Evolutionary conservation across 2,329 filamentous ascomycete species (phyloP), one percentile per base, ranked within the genome.

Genomic region (Fusarium guadeloupense): DNA sequence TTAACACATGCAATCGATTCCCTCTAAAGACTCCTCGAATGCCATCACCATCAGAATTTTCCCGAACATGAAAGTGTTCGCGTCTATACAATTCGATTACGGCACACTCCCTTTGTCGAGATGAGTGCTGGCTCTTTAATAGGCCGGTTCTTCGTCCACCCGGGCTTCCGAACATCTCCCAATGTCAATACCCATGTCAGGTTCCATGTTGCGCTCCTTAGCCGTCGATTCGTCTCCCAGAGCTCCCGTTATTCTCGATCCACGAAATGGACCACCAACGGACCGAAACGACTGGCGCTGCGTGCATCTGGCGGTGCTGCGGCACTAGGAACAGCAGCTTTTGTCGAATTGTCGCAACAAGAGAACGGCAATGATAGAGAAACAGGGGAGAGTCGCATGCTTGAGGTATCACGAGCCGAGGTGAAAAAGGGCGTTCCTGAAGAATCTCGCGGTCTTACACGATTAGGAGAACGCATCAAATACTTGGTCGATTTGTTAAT

Each of bases 311-410:
- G 74, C 2, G 78, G 76, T n/a, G 77, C 72, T 5, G 74, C 75
- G 1, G 74, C 76, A 1, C 73, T 88, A 9, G 85, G 81, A 8
- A 84, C 85, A 0, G 80, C 81, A 0, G 80, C 81, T 2, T 89
- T 89, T 70, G 78, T 88, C 37, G 78, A 83, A 66, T 73, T 88
- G 7, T 84, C 85, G 5, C 82, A 87, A 67, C 74, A 81, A 57
- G 81, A 86, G 35, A 82, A 85, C 61, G 74, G 66, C 31, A 78
- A 75, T 35, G 73, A 76, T 4, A 74, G 80, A 16, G 73, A 89
- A 70, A 97, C 93, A 4, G 85, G 86, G 21, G 93, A 97, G 77
- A 85, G 85, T 75, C 89, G 92, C 64, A 97, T 97, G 94, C 84
- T 97, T 13, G 86, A 93, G 73, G 86, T 83, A 3, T 97, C 93